A percentile compares a stretch with the other conserved stretches of the same genome.
phyloP scores from a whole-genome alignment of 345 rosid genomes.

The Corchorus capsularis region DNA sequence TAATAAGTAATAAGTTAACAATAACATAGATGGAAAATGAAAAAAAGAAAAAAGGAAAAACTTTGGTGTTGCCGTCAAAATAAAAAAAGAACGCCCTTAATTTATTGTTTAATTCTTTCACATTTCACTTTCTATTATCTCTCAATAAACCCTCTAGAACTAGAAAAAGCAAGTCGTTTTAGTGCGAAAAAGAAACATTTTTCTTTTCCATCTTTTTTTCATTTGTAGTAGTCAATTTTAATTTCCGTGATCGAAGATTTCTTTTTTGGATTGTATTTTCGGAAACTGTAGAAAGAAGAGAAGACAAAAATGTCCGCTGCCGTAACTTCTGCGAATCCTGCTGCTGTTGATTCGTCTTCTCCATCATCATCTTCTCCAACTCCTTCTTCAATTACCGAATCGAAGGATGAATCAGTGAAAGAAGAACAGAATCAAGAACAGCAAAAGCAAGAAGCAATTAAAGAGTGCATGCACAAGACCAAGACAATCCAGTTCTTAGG shows the following conservation, averaged over 20 bases:
- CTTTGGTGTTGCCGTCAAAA: constrained; percentile 1
- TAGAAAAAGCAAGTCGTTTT: background rate
- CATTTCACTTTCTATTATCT: background rate
- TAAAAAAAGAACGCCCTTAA: background rate
- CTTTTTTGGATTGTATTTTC: background rate
- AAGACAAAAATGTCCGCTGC: constrained; percentile 3
- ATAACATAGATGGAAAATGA: too few species aligned
- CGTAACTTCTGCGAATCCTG: background rate
- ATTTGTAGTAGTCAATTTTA: too few species aligned
- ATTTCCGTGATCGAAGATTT: background rate
- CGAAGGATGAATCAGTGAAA: constrained; percentile 26
- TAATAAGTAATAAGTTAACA: too few species aligned
- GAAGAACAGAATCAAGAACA: constrained; percentile 31
- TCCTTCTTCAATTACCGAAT: constrained; percentile 32
- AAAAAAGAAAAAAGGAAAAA: background rate
- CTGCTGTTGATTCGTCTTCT: constrained; percentile 11
- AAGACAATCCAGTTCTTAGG: constrained; percentile 86
- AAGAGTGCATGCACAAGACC: constrained; percentile 69
- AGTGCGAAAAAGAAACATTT: background rate
- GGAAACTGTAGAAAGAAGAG: background rate
- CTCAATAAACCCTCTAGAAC: background rate
- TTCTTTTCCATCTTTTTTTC: background rate
- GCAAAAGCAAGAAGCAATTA: constrained; percentile 28
- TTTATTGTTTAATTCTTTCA: background rate
- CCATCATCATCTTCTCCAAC: constrained; percentile 31